Base-by-base conservation (phyloP, 345 rosid genomes). In the Populus simonii region DNA sequence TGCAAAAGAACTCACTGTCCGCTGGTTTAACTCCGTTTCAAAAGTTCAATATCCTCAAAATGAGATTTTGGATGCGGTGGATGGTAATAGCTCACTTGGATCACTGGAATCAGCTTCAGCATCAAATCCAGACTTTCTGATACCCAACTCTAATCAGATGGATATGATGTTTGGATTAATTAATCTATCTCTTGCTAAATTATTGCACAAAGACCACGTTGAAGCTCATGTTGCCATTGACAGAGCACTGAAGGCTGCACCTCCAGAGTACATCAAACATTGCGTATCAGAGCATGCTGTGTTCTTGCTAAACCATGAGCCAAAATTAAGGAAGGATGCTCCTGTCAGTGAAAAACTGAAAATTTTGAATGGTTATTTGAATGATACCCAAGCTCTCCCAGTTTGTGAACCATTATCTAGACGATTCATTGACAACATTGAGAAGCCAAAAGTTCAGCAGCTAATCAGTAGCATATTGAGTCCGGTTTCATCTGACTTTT, bases 221-320 rank as follows among this genome's bases (percentile, higher is more conserved):
- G 94, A 70, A 70, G 93, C 98, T 45, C 71, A 70, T 41, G 67
- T 66, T 39, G 90, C 94, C 76, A 86, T 91, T 66, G 90, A 91
- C 70, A 76, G 33, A 74, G 97, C 97, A 27, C 78, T 92, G 51
- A 86, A 88, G 80, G 84, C 80, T 70, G 88, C 90, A 71, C 67
- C 68, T 79, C 87, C 88, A 22, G 79, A 66, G 69, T 80, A 84
- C 73, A 88, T 88, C 68, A 77, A 79, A 74, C 86, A 84, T 78
- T 96, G 93, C 71, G 80, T 93, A 79, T 91, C 83, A 84, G 97
- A 93, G 80, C 96, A 93, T 79, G 92, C 97, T 47, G 43, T 70
- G 76, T 81, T 91, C 75, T 79, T 88, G 88, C 88, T 88, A 38
- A 79, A 68, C 55, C 68, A 76, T 57, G 89, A 78, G 76, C 62